phyloP scores from a whole-genome alignment of 139 green algal species.

The Desmodesmus armatus region DNA sequence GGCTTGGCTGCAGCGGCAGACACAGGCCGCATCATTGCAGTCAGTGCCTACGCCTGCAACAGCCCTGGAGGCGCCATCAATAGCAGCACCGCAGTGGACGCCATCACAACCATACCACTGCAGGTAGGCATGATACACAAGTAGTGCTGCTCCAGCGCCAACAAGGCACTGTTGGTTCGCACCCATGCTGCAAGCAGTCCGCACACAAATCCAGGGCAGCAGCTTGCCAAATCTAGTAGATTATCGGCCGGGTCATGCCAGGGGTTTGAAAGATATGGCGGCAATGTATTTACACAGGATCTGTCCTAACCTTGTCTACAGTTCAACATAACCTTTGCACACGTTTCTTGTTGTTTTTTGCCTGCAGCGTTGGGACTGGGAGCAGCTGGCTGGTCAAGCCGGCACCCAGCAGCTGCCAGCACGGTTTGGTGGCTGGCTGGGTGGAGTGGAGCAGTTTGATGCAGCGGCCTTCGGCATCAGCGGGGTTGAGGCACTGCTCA shows the following conservation, averaged over 20 bases:
- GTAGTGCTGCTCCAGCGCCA: too few species aligned
- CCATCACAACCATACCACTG: slow-evolving; percentile 57
- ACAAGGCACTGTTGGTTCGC: too few species aligned
- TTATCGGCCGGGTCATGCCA: too few species aligned
- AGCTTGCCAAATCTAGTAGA: too few species aligned
- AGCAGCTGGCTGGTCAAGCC: slow-evolving; percentile 40
- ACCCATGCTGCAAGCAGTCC: too few species aligned
- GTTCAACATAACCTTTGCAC: too few species aligned
- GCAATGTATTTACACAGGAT: too few species aligned
- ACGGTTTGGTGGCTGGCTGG: slow-evolving; percentile 80
- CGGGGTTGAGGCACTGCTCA: slow-evolving; percentile 76
- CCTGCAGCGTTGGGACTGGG: slow-evolving; percentile 50
- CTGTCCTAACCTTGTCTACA: too few species aligned
- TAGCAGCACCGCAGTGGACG: slow-evolving; percentile 40
- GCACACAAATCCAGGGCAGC: too few species aligned
- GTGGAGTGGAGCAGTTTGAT: slow-evolving; percentile 79
- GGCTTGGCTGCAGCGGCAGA: background rate
- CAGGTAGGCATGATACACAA: too few species aligned
- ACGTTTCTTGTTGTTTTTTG: too few species aligned
- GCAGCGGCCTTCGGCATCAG: slow-evolving; percentile 74
- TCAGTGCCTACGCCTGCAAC: slow-evolving; percentile 12
- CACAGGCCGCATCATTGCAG: slow-evolving; percentile 11
- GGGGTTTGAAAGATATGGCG: too few species aligned
- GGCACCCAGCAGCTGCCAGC: slow-evolving; percentile 41
- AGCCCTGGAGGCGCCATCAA: slow-evolving; percentile 29